Evolutionary conservation across 495 filamentous ascomycete species (phyloP), one percentile per base, ranked within the genome.

Genomic region (Lichina pygmaea): DNA sequence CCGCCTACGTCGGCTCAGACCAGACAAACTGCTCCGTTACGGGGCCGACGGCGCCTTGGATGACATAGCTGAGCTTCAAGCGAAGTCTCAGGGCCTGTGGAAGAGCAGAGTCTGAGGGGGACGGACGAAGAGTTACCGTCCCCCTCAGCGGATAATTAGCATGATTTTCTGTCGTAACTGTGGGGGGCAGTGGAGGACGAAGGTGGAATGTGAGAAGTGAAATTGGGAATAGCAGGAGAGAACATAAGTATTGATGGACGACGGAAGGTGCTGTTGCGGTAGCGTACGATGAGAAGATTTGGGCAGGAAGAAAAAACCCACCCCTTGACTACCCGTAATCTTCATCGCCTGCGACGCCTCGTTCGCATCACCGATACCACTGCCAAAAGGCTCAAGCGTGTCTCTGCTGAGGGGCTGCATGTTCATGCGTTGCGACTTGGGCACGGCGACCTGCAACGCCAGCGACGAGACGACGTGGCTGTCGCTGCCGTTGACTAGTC

Each of bases 21-120:
- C 89, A 97, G 64, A 94, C 86, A 47, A 94, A 85, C 60, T 93
- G 83, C 52, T 97, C 91, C 53, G 75, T 79, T 7, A 91, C 71
- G 44, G 74, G 63, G 30, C 70, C 68, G n/a, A 62, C 41, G 9
- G 11, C 66, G 30, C 72, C 68, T 44, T 77, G 75, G 51, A 73
- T 78, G 36, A 68, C 64, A 59, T 81, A 94, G 44, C 72, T 73
- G 53, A 97, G 69, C 63, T 81, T 86, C 51, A 97, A 66, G 57
- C 91, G 71, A 51, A 97, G 62, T 34, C 85, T 66, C 55, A 77
- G 66, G 41, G 67, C 57, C 73, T 77, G 58, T 24, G 24, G 1
- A 24, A 4, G 4, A 24, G 1, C 24, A 24, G 24, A 24, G 24
- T 24, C 2, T 1, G 24, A 24, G 24, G 24, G 24, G 24, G 24